These are phyloP conservation scores for Moricandia moricandioides DNA, from an alignment of 345 rosid species.

Conservation along the genomic window DNA sequence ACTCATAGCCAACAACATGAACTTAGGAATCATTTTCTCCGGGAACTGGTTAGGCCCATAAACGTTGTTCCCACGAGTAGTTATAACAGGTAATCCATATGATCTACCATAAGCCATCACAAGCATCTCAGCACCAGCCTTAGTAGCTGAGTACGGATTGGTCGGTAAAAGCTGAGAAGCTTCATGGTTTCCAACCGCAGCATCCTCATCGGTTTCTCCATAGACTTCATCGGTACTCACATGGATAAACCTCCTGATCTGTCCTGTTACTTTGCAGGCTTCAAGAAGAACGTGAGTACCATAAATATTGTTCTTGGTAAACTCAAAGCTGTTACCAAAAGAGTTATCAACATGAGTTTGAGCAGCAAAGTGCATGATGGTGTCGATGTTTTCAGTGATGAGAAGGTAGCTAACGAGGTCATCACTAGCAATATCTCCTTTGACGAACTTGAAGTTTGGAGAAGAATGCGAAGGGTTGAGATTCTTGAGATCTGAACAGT, in stretches of 20 bases:
- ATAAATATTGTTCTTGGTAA: constrained; percentile 59
- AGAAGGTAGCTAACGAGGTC: constrained; percentile 57
- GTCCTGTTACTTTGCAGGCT: constrained; percentile 59
- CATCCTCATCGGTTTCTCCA: constrained; percentile 62
- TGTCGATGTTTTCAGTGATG: constrained; percentile 51
- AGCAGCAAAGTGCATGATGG: constrained; percentile 67
- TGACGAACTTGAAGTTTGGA: constrained; percentile 55
- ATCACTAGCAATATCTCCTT: constrained; percentile 57
- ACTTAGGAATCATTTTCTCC: constrained; percentile 63
- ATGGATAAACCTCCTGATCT: constrained; percentile 60
- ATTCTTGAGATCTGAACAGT: constrained; percentile 59
- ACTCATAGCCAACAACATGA: constrained; percentile 58
- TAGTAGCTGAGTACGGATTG: constrained; percentile 66
- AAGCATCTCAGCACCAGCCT: constrained; percentile 69
- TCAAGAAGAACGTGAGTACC: constrained; percentile 68
- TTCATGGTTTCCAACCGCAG: constrained; percentile 56
- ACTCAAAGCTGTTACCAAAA: constrained; percentile 61
- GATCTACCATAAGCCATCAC: constrained; percentile 67
- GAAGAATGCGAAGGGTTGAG: constrained; percentile 43
- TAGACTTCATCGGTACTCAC: constrained; percentile 70
- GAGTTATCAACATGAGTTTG: constrained; percentile 71
- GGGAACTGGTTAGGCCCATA: constrained; percentile 68
- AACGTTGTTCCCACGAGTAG: constrained; percentile 62
- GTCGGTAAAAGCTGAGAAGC: constrained; percentile 67
- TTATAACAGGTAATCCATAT: constrained; percentile 54